Evolutionary conservation across 352 stramenopile species (phyloP), one percentile per base, ranked within the genome.

Genomic region (Globisporangium ultimum): DNA sequence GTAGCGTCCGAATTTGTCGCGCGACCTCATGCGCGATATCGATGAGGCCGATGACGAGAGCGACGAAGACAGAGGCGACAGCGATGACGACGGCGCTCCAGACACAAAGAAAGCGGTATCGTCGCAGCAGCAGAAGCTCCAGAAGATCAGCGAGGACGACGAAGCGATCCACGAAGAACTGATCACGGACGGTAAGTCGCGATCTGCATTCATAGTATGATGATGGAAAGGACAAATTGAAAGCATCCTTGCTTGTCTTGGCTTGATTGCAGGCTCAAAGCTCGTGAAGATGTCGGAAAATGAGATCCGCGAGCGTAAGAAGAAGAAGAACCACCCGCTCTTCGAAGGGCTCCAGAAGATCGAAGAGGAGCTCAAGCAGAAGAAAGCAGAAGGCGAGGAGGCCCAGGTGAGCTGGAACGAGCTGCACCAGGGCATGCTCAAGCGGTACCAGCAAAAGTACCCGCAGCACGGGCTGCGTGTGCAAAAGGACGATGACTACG

Each of bases 381-480:
- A 87, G 56, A 73, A 87, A 41, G 65, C 79, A 21, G 64, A 81
- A 17, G 70, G 75, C 7, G 70, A 61, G 1, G 76, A 87, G 0
- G 22, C 64, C 32, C 71, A 73, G 36, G 84, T 93, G 61, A 90
- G 80, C 68, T 93, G 84, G 84, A 93, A 93, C 66, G 76, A 91
- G 24, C 61, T 93, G 56, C 84, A 93, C 61, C 22, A 55, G 28
- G 72, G 59, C 41, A 93, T 93, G 84, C 70, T 93, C 20, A 70
- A 73, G 48, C 70, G 76, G 43, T 93, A 93, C 71, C 67, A 93
- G 66, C 71, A 93, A 46, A 93, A 93, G 63, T 93, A 78, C 65
- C 84, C 84, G 22, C 54, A 82, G 22, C 76, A 93, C 50, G 84
- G 84, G 0, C 66, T 68, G 13, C 78, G 75, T 28, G 55, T 87